phyloP scores from a whole-genome alignment of 1,284 basidiomycete species.

The Macrocystidia cucumis region DNA sequence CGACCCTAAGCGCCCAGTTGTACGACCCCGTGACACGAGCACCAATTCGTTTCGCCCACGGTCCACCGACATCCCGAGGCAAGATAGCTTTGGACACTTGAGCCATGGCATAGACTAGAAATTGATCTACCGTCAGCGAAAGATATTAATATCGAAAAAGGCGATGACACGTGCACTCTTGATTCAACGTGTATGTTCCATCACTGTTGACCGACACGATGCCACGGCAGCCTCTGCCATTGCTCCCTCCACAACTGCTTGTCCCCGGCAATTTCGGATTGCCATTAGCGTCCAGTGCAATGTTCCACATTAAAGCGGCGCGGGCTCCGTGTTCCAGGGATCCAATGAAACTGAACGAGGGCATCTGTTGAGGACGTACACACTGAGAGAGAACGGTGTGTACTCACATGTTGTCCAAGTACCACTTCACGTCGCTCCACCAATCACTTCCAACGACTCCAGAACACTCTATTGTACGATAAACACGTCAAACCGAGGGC shows the following conservation, averaged over 20 bases:
- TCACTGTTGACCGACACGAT: constrained; percentile 58
- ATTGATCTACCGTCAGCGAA: neutral
- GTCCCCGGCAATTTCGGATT: constrained; percentile 58
- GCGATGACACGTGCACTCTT: constrained; percentile 56
- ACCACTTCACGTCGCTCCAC: constrained; percentile 61
- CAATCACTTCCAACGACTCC: constrained; percentile 43
- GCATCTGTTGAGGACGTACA: neutral
- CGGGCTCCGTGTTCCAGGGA: constrained; percentile 6
- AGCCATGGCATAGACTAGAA: constrained; percentile 62
- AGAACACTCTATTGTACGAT: constrained; percentile 19
- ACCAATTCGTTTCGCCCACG: constrained; percentile 53
- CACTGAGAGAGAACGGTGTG: too few relatives aligned
- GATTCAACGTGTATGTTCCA: constrained; percentile 56
- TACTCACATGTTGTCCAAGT: constrained; percentile 51
- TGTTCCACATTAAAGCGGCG: constrained; percentile 60
- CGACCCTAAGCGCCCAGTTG: constrained; percentile 49
- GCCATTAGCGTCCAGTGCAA: constrained; percentile 55
- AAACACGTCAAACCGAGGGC: too few relatives aligned
- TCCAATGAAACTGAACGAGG: constrained; percentile 6
- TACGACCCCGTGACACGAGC: constrained; percentile 48
- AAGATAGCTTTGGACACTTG: constrained; percentile 68
- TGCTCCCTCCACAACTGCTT: constrained; percentile 46
- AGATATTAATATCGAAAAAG: neutral
- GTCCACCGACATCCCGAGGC: constrained; percentile 59
- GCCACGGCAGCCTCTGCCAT: constrained; percentile 61